Percentiles rank a stretch among this genome's conserved stretches.
These are phyloP conservation scores for Ophiostoma novo-ulmi DNA, from an alignment of 2,329 filamentous ascomycete genomes.

Conservation along the genomic window DNA sequence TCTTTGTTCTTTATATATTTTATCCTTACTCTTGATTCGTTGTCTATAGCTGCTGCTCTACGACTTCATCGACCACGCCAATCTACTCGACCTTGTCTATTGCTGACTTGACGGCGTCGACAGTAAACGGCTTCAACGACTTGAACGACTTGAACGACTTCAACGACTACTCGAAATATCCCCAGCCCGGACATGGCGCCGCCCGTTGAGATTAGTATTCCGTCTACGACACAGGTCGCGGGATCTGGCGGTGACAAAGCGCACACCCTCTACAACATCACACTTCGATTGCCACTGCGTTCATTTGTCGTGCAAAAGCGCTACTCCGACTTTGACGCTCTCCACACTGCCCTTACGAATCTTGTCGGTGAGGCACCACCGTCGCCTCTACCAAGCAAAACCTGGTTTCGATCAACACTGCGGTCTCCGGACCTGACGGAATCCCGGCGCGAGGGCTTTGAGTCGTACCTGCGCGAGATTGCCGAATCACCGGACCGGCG, in stretches of 20 bases:
- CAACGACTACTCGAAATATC: not conserved
- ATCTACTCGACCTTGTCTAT: not conserved
- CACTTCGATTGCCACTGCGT: constrained; percentile 67
- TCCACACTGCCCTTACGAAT: constrained; percentile 58
- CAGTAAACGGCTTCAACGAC: too few species aligned
- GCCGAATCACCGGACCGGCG: constrained; percentile 67
- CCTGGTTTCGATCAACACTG: constrained; percentile 71
- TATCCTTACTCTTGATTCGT: not conserved
- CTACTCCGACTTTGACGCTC: constrained; percentile 70
- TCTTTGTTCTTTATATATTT: not conserved
- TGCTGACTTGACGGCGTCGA: not conserved
- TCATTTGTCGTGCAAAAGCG: constrained; percentile 73
- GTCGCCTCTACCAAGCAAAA: constrained; percentile 62
- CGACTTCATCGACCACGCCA: not conserved
- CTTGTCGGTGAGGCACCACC: constrained; percentile 62
- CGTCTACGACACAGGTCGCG: constrained; percentile 55
- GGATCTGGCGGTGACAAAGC: constrained; percentile 53
- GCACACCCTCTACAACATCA: constrained; percentile 74
- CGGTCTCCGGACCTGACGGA: constrained; percentile 65
- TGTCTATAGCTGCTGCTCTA: not conserved
- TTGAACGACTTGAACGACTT: not conserved
- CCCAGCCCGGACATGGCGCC: constrained; percentile 48
- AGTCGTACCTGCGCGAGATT: constrained; percentile 66
- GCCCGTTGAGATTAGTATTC: constrained; percentile 62
- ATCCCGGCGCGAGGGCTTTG: constrained; percentile 61